These are phyloP conservation scores for Ceratocystis harringtonii DNA, from an alignment of 2,329 filamentous ascomycete species.

Conservation along the genomic window DNA sequence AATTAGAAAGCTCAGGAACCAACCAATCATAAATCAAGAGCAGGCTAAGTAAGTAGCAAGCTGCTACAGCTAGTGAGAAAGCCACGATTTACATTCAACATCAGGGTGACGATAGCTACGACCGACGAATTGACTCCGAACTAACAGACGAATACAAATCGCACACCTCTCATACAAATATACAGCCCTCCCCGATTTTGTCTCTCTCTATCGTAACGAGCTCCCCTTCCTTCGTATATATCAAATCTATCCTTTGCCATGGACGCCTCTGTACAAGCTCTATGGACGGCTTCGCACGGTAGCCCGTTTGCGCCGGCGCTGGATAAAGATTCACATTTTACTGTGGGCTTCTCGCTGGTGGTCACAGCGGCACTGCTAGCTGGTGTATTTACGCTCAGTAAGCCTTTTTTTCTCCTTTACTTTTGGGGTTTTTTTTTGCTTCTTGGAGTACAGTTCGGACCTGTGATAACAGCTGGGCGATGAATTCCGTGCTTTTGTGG, in stretches of 20 bases:
- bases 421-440: neutral
- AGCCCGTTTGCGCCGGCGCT: conserved; percentile 70
- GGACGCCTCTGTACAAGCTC: conserved; percentile 69
- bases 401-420: conserved; percentile 21
- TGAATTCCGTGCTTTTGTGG: too few relatives aligned
- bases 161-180: conserved; percentile 4
- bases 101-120: neutral
- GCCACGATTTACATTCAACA: neutral
- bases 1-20: neutral
- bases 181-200: neutral
- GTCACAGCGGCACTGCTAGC: conserved; percentile 56
- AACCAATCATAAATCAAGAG: neutral
- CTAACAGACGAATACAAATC: neutral
- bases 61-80: neutral
- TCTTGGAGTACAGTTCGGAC: neutral
- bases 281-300: conserved; percentile 86
- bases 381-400: conserved; percentile 77
- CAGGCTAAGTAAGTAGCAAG: neutral
- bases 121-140: neutral
- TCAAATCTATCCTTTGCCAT: conserved; percentile 27
- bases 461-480: too few relatives aligned
- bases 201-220: neutral
- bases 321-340: conserved; percentile 71
- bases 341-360: conserved; percentile 62
- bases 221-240: neutral